These are phyloP conservation scores for Blastobotrys parvus DNA, from an alignment of 805 yeast genomes.

Conservation along the genomic window DNA sequence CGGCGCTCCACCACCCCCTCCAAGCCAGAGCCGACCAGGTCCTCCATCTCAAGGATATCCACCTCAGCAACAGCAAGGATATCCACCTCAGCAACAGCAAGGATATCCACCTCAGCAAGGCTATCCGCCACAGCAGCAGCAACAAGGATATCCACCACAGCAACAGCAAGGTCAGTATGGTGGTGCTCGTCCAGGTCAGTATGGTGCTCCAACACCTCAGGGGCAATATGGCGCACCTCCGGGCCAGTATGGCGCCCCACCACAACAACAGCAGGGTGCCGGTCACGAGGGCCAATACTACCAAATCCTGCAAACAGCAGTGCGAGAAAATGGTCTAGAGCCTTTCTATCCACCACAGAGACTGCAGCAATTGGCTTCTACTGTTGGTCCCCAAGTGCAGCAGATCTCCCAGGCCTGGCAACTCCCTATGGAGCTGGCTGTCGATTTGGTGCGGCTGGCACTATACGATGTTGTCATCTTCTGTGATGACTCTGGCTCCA, in stretches of 20 bases:
- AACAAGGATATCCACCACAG: slow-evolving; percentile 5
- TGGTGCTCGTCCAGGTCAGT: slow-evolving; percentile 1
- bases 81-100: slow-evolving; percentile 11
- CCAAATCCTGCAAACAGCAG: slow-evolving; percentile 16
- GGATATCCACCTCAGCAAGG: slow-evolving; percentile 5
- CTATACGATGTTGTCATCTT: slow-evolving; percentile 25
- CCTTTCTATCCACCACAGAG: slow-evolving; percentile 25
- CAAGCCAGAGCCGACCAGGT: slow-evolving; percentile 10
- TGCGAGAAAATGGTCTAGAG: slow-evolving; percentile 22
- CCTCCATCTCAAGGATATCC: slow-evolving; percentile 5
- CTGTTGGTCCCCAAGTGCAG: slow-evolving; percentile 15
- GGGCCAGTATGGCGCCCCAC: slow-evolving; percentile 2
- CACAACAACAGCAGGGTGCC: slow-evolving; percentile 4
- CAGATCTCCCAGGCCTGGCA: slow-evolving; percentile 21
- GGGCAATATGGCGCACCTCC: neutral
- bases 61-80: slow-evolving; percentile 9
- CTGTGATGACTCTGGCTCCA: slow-evolving; percentile 28
- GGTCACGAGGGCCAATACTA: slow-evolving; percentile 13
- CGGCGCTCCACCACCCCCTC: slow-evolving; percentile 7
- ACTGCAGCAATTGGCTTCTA: slow-evolving; percentile 21
- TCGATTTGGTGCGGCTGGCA: slow-evolving; percentile 24
- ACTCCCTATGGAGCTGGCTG: slow-evolving; percentile 25
- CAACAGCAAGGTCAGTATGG: slow-evolving; percentile 1
- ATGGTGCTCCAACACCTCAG: slow-evolving; percentile 4
- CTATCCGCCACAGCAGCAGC: slow-evolving; percentile 7